These are phyloP conservation scores for Xylaria sp. DNA, from an alignment of 2,329 filamentous ascomycete genomes.

Conservation along the genomic window DNA sequence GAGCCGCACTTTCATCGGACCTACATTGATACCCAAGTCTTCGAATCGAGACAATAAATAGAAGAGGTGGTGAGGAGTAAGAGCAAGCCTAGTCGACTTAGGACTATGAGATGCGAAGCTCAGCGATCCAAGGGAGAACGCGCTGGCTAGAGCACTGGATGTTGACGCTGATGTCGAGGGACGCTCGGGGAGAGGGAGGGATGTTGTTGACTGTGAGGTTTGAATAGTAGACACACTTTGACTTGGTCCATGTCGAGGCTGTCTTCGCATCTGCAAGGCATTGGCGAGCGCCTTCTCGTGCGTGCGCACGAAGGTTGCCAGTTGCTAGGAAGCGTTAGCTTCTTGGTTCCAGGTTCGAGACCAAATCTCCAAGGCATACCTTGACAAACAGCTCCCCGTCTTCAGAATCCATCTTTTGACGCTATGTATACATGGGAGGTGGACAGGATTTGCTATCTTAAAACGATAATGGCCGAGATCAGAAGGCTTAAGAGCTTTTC, in stretches of 20 bases:
- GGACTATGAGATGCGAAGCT: slow-evolving; percentile 85
- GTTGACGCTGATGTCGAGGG: slow-evolving; percentile 75
- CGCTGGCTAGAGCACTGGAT: slow-evolving; percentile 80
- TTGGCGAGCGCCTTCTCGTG: slow-evolving; percentile 98
- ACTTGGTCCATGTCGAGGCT: slow-evolving; percentile 76
- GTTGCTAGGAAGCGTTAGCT: slow-evolving; percentile 70
- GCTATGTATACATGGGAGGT: slow-evolving; percentile 61
- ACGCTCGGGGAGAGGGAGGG: slow-evolving; percentile 68
- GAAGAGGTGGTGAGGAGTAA: slow-evolving; percentile 96
- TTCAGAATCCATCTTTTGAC: slow-evolving; percentile 81
- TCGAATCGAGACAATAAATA: slow-evolving; percentile 96
- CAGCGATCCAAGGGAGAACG: slow-evolving; percentile 86
- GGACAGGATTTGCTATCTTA: slow-evolving; percentile 26
- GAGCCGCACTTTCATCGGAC: slow-evolving; percentile 94
- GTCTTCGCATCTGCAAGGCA: slow-evolving; percentile 86
- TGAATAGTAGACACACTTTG: slow-evolving; percentile 71
- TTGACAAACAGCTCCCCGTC: slow-evolving; percentile 91
- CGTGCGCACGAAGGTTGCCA: slow-evolving; percentile 94
- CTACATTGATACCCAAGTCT: slow-evolving; percentile 88
- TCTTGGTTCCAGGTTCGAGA: slow-evolving; percentile 39
- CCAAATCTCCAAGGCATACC: slow-evolving; percentile 59
- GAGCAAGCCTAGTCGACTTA: slow-evolving; percentile 89
- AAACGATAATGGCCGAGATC: slow-evolving; percentile 24
- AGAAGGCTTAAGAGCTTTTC: slow-evolving; percentile 26
- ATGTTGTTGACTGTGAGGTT: slow-evolving; percentile 65